Conservation (phyloP, 1,139 yeast genomes). For the Taiozyma sp. region DNA sequence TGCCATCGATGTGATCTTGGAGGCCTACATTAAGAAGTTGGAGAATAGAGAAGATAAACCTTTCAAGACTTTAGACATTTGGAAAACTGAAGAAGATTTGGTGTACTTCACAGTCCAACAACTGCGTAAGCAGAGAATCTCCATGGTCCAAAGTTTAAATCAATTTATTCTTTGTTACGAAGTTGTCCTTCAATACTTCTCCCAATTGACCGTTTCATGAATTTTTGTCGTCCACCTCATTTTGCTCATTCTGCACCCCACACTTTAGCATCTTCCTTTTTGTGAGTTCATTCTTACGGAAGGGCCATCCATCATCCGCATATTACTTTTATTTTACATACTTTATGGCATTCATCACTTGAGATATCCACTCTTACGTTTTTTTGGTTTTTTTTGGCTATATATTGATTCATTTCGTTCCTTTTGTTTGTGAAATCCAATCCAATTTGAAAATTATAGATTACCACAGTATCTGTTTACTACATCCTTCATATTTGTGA, state of each 20-base stretch:
- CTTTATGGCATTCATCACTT: neutral
- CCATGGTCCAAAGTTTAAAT: slow-evolving; percentile 79
- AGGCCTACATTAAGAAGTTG: slow-evolving; percentile 25
- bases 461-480: neutral
- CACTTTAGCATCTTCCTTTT: neutral
- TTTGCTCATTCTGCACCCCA: neutral
- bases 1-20: slow-evolving; percentile 63
- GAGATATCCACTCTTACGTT: neutral
- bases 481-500: neutral
- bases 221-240: neutral
- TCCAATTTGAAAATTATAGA: neutral
- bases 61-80: slow-evolving; percentile 25
- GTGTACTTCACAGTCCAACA: slow-evolving; percentile 32
- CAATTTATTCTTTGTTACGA: slow-evolving; percentile 77
- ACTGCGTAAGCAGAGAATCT: slow-evolving; percentile 65
- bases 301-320: neutral
- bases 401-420: neutral
- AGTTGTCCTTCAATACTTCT: slow-evolving; percentile 32
- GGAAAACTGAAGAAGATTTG: slow-evolving; percentile 32
- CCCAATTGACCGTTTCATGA: neutral
- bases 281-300: neutral
- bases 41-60: slow-evolving; percentile 5
- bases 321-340: neutral
- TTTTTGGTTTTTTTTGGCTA: neutral
- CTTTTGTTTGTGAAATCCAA: neutral